These are phyloP conservation scores for Microcos paniculata DNA, from an alignment of 345 rosid genomes.

Conservation along the genomic window DNA sequence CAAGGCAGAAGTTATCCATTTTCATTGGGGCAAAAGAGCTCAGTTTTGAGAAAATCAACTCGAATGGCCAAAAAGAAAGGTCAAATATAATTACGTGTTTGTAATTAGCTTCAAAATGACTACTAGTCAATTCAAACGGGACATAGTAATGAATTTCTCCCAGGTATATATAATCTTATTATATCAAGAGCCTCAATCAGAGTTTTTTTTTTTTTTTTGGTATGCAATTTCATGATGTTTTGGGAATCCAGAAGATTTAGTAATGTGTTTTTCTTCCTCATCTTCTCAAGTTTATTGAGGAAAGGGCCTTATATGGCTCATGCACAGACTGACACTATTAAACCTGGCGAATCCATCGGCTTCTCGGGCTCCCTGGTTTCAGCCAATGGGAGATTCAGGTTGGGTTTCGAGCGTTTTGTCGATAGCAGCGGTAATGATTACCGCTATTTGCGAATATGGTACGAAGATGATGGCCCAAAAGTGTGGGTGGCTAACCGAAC, in stretches of 20 bases:
- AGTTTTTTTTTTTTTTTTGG: background rate
- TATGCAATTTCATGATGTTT: background rate
- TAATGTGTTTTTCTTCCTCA: background rate
- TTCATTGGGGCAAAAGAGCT: background rate
- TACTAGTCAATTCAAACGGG: background rate
- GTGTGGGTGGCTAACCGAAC: constrained; percentile 13
- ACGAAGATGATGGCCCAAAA: background rate
- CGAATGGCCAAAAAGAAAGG: background rate
- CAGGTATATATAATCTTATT: background rate
- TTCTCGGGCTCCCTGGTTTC: background rate
- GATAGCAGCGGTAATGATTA: background rate
- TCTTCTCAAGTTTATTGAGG: background rate
- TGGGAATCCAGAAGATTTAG: background rate
- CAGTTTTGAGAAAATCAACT: background rate
- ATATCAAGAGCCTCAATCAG: background rate
- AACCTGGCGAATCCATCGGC: background rate
- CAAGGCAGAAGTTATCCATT: background rate
- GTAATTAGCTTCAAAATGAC: background rate
- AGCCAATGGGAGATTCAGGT: constrained; percentile 1
- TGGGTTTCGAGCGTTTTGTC: background rate
- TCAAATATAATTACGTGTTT: background rate
- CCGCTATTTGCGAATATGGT: background rate
- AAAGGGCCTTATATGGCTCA: background rate
- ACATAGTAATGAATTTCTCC: background rate
- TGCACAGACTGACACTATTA: constrained; percentile 9